Evolutionary conservation across 2,329 filamentous ascomycete genomes (phyloP).

Genomic region (Lojkania enalia): DNA sequence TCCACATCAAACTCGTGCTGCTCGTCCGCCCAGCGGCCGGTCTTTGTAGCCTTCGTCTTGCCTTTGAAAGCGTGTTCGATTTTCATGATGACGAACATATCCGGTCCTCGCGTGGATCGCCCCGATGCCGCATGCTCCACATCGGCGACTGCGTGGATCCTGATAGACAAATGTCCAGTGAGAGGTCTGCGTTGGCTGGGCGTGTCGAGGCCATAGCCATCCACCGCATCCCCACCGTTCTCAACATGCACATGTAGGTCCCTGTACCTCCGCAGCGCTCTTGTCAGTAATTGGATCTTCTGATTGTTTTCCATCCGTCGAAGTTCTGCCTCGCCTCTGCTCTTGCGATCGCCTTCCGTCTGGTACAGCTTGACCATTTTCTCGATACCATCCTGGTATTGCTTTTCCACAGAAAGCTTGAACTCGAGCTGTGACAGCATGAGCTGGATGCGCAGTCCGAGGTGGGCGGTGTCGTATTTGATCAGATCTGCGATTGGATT

Average conservation of each 20-base stretch:
- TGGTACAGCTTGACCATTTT: constrained; percentile 99
- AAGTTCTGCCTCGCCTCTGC: constrained; percentile 86
- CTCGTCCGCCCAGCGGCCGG: constrained; percentile 89
- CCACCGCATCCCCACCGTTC: constrained; percentile 72
- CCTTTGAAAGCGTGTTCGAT: constrained; percentile 93
- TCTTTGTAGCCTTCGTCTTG: constrained; percentile 81
- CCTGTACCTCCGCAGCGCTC: constrained; percentile 94
- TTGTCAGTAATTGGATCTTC: constrained; percentile 93
- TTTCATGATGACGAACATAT: constrained; percentile 95
- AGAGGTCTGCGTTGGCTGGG: constrained; percentile 96
- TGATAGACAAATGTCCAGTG: constrained; percentile 84
- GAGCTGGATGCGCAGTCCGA: constrained; percentile 95
- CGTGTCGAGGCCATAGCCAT: constrained; percentile 97
- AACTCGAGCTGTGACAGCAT: constrained; percentile 99
- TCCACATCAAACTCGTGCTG: constrained; percentile 91
- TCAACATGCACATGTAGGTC: constrained; percentile 96
- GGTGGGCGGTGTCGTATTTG: constrained; percentile 95
- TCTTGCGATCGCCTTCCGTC: constrained; percentile 96
- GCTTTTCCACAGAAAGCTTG: constrained; percentile 97
- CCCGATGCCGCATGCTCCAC: constrained; percentile 87
- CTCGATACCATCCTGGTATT: constrained; percentile 98
- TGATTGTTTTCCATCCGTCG: constrained; percentile 93
- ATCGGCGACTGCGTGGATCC: constrained; percentile 86
- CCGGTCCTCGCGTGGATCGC: constrained; percentile 84
- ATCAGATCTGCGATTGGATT: constrained; percentile 72